These are phyloP conservation scores for Vanrija sp. DNA, from an alignment of 1,284 basidiomycete species.

Conservation along the genomic window DNA sequence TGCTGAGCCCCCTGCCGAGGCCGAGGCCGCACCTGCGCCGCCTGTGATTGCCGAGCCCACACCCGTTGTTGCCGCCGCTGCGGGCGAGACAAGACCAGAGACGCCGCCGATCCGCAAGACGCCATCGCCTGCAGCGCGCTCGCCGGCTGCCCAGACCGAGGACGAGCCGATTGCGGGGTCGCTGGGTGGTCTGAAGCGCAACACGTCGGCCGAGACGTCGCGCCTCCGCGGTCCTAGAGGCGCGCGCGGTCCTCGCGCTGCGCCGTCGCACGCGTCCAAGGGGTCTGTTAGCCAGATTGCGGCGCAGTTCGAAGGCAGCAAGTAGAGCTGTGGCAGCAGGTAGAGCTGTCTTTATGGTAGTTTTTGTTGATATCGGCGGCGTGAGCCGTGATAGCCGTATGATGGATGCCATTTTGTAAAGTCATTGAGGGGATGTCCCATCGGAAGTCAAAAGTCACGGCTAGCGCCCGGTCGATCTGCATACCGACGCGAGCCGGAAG, in stretches of 20 bases:
- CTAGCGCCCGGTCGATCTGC: too few relatives aligned
- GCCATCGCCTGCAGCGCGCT: constrained; percentile 11
- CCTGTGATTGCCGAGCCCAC: constrained; percentile 4
- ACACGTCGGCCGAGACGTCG: constrained; percentile 53
- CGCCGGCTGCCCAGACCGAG: constrained; percentile 7
- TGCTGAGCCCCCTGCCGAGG: constrained; percentile 44
- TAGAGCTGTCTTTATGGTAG: neutral
- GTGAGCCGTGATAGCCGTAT: too few relatives aligned
- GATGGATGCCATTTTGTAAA: too few relatives aligned
- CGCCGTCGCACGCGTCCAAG: constrained; percentile 19
- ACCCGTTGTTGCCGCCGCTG: neutral
- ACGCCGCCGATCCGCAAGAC: constrained; percentile 14
- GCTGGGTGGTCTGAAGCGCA: constrained; percentile 47
- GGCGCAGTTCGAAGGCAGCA: constrained; percentile 30
- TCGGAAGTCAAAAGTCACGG: too few relatives aligned
- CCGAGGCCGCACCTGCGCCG: constrained; percentile 23
- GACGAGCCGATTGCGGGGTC: constrained; percentile 22
- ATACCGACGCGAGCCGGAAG: too few relatives aligned
- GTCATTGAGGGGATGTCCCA: too few relatives aligned
- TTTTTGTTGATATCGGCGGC: too few relatives aligned
- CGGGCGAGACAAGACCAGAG: neutral
- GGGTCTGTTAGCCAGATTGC: constrained; percentile 29
- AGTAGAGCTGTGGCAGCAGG: constrained; percentile 8
- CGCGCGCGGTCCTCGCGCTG: constrained; percentile 38
- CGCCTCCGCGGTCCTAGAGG: constrained; percentile 40